Evolutionary conservation across 345 rosid genomes (phyloP), one percentile per base, ranked within the genome.

Genomic region (Firmiana major): DNA sequence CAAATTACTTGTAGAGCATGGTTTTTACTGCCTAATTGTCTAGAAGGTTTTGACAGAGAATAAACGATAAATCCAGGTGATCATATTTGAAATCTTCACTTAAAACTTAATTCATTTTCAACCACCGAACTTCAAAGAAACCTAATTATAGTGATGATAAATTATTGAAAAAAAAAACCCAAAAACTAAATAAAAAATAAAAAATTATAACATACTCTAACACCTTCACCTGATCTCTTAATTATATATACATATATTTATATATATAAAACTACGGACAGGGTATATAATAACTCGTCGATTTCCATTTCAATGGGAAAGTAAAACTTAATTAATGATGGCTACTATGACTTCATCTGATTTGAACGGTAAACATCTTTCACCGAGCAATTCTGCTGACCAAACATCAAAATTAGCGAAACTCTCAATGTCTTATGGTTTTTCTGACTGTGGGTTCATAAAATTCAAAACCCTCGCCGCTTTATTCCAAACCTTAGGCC

Each of bases 21-120:
- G 28, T 15, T 59, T 58, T 53, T 72, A 57, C 71, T 42, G 77
- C 77, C 73, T 31, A 31, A 31, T 26, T 74, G 45, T 85, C 79
- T 76, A 73, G 68, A 84, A 79, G 62, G 22, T 74, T 59, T 77
- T 81, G 86, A 86, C 51, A 63, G 22, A 53, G 71, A 67, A 46
- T 70, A 59, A 46, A 34, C 69, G 9, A 36, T 26, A 59, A 51
- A 0, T 58, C 34, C 34, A 31, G 34, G 34, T 3, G 34, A 31
- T 31, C 34, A 31, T 31, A 31, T 31, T 31, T 31, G 34, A 31
- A 31, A 31, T 31, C 34, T 31, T 31, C 34, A 58, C 17, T 65
- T 65, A 0, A 2, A 31, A 31, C 34, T 19, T 38, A 31, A 74
- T 40, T 26, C 24, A 43, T 71, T 68, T 74, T 77, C 45, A 76